Percentiles rank a stretch among this genome's conserved stretches.
Conservation (phyloP, 2,329 filamentous ascomycete species). For the Annulohypoxylon truncatum region DNA sequence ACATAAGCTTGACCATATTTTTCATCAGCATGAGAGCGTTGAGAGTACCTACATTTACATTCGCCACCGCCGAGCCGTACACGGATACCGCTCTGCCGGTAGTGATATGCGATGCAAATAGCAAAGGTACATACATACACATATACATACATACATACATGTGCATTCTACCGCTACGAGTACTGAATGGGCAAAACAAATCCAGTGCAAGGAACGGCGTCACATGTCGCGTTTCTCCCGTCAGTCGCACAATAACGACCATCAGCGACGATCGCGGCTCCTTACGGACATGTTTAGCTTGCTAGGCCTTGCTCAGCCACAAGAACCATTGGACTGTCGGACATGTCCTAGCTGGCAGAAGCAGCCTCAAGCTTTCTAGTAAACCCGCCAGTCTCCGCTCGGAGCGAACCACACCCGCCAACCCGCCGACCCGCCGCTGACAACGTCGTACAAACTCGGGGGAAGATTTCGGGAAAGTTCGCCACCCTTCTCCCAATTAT, state of each 20-base stretch:
- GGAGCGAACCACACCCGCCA: constrained; percentile 16
- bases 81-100: not conserved
- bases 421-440: constrained; percentile 28
- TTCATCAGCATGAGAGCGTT: not conserved
- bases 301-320: not conserved
- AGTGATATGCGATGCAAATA: not conserved
- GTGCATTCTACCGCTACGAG: not conserved
- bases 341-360: constrained; percentile 23
- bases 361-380: constrained; percentile 17
- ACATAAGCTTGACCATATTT: constrained; percentile 9
- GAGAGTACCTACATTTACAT: not conserved
- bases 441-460: constrained; percentile 1
- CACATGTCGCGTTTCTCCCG: constrained; percentile 15
- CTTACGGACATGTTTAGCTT: constrained; percentile 3
- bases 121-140: not conserved
- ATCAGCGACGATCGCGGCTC: constrained; percentile 23
- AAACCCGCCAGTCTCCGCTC: constrained; percentile 18
- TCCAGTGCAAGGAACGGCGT: not conserved
- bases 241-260: constrained; percentile 18
- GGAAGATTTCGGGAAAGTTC: constrained; percentile 31
- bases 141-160: not conserved
- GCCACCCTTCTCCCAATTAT: constrained; percentile 29
- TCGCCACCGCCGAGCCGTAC: constrained; percentile 20
- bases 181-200: not conserved
- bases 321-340: not conserved